Percentiles rank a stretch among this genome's conserved stretches.
These are phyloP conservation scores for Cadophora gregata DNA, from an alignment of 2,329 filamentous ascomycete genomes.

Conservation along the genomic window DNA sequence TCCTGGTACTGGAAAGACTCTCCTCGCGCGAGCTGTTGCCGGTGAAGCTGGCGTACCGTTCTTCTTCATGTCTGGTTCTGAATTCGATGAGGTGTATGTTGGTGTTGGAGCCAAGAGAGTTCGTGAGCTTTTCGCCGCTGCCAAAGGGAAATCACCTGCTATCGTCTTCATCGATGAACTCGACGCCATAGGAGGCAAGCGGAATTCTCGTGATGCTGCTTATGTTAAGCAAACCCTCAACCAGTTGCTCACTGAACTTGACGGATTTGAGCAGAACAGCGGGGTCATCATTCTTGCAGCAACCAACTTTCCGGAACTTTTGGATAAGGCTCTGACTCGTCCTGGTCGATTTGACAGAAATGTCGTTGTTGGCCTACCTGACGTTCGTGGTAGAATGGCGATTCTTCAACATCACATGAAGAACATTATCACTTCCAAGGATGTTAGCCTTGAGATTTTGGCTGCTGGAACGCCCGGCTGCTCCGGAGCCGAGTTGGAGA, in stretches of 20 bases:
- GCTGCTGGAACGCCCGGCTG: conserved; percentile 89
- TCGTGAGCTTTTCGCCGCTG: conserved; percentile 85
- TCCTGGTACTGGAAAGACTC: conserved; percentile 96
- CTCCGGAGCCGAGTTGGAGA: conserved; percentile 95
- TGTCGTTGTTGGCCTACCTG: conserved; percentile 85
- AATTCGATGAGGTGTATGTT: conserved; percentile 98
- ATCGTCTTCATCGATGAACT: conserved; percentile 97
- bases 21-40: conserved; percentile 92
- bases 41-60: conserved; percentile 97
- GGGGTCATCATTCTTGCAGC: conserved; percentile 96
- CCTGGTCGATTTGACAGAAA: conserved; percentile 96
- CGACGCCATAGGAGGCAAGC: conserved; percentile 92
- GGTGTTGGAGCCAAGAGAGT: conserved; percentile 97
- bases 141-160: conserved; percentile 83
- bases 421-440: conserved; percentile 80
- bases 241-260: conserved; percentile 93
- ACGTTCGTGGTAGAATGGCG: conserved; percentile 89
- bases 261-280: conserved; percentile 94
- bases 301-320: conserved; percentile 92
- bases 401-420: conserved; percentile 94
- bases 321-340: conserved; percentile 93
- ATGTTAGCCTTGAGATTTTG: conserved; percentile 84
- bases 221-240: conserved; percentile 98
- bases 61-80: conserved; percentile 99
- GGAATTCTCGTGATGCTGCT: conserved; percentile 89